Percentiles rank a stretch among this genome's conserved stretches.
Conservation (phyloP, 106 monocot species). For the Dendrobium chrysotoxum region DNA sequence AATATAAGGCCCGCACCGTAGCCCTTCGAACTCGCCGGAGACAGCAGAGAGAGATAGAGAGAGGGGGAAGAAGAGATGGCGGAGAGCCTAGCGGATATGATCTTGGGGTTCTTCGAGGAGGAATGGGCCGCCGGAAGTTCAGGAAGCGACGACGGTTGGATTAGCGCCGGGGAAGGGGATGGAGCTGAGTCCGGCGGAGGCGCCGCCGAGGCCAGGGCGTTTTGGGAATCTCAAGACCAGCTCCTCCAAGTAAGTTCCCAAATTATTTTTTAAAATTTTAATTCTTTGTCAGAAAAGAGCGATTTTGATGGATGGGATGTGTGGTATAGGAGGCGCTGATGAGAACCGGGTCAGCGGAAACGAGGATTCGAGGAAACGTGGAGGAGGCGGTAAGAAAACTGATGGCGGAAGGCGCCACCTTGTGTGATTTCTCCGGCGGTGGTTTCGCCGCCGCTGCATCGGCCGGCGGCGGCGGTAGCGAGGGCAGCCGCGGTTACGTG, state of each 20-base stretch:
- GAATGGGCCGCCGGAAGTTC: neutral
- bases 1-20: neutral
- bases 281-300: neutral
- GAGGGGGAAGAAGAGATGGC: neutral
- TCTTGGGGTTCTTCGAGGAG: constrained; percentile 5
- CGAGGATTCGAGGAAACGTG: constrained; percentile 23
- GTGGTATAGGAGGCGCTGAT: constrained; percentile 38
- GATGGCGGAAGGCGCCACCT: constrained; percentile 4
- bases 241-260: constrained; percentile 35
- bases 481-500: constrained; percentile 32
- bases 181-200: constrained; percentile 3
- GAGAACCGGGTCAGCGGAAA: constrained; percentile 44
- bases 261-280: too few species aligned
- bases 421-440: constrained; percentile 30
- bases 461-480: neutral
- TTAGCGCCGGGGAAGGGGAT: constrained; percentile 13
- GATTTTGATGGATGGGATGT: neutral
- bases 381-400: constrained; percentile 32
- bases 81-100: constrained; percentile 6
- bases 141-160: constrained; percentile 13
- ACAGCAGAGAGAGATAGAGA: neutral
- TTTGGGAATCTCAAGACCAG: constrained; percentile 58
- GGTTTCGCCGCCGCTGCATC: neutral
- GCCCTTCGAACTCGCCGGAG: neutral
- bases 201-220: constrained; percentile 20